A percentile compares a stretch with the other conserved stretches of the same genome.
Evolutionary conservation across 1,284 basidiomycete species (phyloP).

Genomic region (Cutaneotrichosporon cyanovorans): DNA sequence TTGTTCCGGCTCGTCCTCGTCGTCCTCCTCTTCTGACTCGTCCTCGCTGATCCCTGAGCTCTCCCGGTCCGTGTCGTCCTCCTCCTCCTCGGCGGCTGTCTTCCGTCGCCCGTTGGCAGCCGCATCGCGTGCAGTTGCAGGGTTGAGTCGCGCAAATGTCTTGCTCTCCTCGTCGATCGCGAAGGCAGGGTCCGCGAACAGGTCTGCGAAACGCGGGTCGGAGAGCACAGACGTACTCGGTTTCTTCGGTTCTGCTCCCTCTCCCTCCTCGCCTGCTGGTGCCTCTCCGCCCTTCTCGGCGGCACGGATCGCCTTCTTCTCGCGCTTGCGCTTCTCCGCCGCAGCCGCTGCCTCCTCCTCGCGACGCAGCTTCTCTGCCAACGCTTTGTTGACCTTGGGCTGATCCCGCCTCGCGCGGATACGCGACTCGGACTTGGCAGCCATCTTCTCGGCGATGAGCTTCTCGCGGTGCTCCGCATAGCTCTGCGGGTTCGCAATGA

Average conservation of each 20-base stretch:
- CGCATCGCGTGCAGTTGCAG: slow-evolving; percentile 55
- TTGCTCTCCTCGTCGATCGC: slow-evolving; percentile 79
- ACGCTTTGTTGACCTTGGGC: slow-evolving; percentile 77
- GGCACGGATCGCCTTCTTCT: slow-evolving; percentile 19
- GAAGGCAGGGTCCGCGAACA: slow-evolving; percentile 93
- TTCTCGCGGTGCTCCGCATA: slow-evolving; percentile 91
- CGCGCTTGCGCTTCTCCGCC: slow-evolving; percentile 56
- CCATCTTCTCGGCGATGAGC: slow-evolving; percentile 77
- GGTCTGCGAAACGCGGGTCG: slow-evolving; percentile 81
- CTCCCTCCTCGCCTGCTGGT: slow-evolving; percentile 27
- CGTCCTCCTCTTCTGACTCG: slow-evolving; percentile 32
- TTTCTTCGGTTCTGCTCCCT: slow-evolving; percentile 42
- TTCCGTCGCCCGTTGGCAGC: slow-evolving; percentile 46
- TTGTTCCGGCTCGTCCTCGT: slow-evolving; percentile 22
- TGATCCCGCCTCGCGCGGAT: slow-evolving; percentile 71
- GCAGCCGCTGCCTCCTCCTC: slow-evolving; percentile 64
- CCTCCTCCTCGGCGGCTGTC: slow-evolving; percentile 83
- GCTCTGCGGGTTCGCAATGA: slow-evolving; percentile 92
- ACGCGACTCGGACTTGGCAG: slow-evolving; percentile 83
- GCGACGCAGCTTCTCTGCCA: slow-evolving; percentile 75
- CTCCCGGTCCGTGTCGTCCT: slow-evolving; percentile 73
- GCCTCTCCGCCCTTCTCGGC: slow-evolving; percentile 21
- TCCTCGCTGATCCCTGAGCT: slow-evolving; percentile 57
- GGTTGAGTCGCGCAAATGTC: slow-evolving; percentile 87
- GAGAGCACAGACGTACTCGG: slow-evolving; percentile 48